Evolutionary conservation across 805 yeast genomes (phyloP).

Genomic region (Grigorovia yakushimaensis): DNA sequence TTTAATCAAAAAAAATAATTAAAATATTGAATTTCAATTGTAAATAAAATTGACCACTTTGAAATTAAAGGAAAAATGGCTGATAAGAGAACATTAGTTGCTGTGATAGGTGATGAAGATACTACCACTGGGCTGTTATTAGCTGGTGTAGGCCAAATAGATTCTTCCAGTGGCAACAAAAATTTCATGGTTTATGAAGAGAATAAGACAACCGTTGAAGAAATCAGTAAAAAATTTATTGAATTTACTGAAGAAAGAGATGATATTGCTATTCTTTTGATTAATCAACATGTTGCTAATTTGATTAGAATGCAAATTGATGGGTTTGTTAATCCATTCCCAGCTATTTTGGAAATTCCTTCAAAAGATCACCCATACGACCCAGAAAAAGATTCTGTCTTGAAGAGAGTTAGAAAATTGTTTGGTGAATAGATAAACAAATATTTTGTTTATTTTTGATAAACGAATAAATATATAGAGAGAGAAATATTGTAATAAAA

Average conservation of each 20-base stretch:
- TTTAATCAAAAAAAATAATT: no score
- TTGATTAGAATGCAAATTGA: constrained; percentile 76
- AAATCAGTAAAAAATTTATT: constrained; percentile 64
- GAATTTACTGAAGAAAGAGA: constrained; percentile 64
- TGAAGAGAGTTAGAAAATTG: constrained; percentile 87
- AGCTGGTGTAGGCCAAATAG: constrained; percentile 91
- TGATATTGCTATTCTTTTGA: constrained; percentile 86
- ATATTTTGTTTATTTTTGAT: no score
- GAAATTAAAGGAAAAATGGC: constrained; percentile 7
- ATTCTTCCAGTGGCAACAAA: constrained; percentile 39
- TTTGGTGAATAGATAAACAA: constrained; percentile 57
- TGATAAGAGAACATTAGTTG: constrained; percentile 68
- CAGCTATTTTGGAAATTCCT: constrained; percentile 93
- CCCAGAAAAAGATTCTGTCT: constrained; percentile 94
- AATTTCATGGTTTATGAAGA: constrained; percentile 77
- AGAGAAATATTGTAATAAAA: not conserved
- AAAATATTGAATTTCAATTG: not conserved
- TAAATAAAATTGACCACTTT: not conserved
- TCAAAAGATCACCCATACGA: constrained; percentile 98
- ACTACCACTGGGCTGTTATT: constrained; percentile 90
- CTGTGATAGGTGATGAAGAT: constrained; percentile 96
- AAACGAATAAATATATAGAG: not conserved
- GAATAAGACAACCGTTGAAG: constrained; percentile 66
- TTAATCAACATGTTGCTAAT: constrained; percentile 93
- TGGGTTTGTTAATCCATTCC: constrained; percentile 79